Evolutionary conservation across 1,284 basidiomycete genomes (phyloP), one percentile per base, ranked within the genome.

Genomic region (Phellinidium pouzarii): DNA sequence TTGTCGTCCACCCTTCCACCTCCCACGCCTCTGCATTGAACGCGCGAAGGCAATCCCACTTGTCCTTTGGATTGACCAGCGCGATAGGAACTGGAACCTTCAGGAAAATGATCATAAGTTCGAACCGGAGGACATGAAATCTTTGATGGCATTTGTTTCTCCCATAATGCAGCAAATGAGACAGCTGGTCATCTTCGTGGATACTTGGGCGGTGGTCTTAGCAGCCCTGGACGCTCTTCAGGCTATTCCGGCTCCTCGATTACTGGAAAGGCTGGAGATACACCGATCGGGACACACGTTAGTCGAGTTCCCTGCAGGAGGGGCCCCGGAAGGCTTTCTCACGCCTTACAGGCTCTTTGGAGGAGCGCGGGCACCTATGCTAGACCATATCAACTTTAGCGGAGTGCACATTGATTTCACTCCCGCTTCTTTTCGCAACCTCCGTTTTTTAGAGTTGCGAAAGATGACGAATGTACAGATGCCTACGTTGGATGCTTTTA

Each of bases 361-460:
- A 46, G 19, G 68, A 63, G 25, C 70, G 65, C 60, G 57, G 68
- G 44, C 66, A 63, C 54, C 57, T 7, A 26, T 19, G 17, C 34
- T 58, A 12, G 20, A 27, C 25, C 71, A 74, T 58, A 60, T 85
- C 44, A 70, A 72, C 40, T 60, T 84, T 27, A 76, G 78, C 50
- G 80, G 80, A 4, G 64, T 84, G 19, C 69, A 76, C 55, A 64
- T 83, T 52, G 72, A 84, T 61, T 85, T 81, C 26, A 12, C 23
- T n/a, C 37, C 44, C 38, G 25, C 50, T 20, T 12, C 29, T 19
- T 48, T 53, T 20, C 48, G 42, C 9, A 77, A 83, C 58, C 73
- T 87, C 17, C 72, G 72, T 26, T 74, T 73, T 3, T 68, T 87
- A 42, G 83, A 86, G 57, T 65, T 87, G 50, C 76, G 82, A 43